Evolutionary conservation across 306 rosid genomes (phyloP), one percentile per base, ranked within the genome.

Genomic region (Biancaea sappan): DNA sequence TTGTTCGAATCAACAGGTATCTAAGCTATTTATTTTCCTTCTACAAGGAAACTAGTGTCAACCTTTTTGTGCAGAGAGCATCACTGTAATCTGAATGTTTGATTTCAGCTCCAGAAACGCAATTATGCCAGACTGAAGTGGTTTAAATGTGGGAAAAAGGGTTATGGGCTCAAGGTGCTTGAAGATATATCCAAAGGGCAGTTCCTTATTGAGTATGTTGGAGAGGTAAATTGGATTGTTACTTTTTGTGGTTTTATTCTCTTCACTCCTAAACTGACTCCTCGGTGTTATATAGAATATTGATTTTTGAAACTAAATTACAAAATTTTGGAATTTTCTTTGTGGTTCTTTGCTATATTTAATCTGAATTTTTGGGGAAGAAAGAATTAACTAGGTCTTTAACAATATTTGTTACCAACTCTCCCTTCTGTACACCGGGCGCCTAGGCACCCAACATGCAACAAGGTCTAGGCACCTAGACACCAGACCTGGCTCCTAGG

Each of bases 1-100:
- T 29, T 95, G 99, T 76, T 90, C 99, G 67, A 95, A 95, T 83
- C 99, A 90, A 75, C 98, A 95, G 98, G 99, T 95, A 77, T 75
- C 13, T 52, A 34, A 62, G 31, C 58, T 66, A 53, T 57, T 76
- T 65, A 19, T 57, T 77, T 41, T 65, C 35, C 14, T 24, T 52
- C 25, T 77, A 29, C 44, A 41, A 41, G 18, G 50, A 40, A 61
- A 43, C 14, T 32, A 32, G 31, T 70, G 71, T 58, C 25, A 60
- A 46, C 25, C 52, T 18, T 73, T 21, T 79, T 80, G 73, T 61
- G 34, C 29, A 44, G 75, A 58, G 73, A 59, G 52, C 24, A 60
- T 88, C 86, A 73, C 37, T 81, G 74, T 66, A 41, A 62, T 71
- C 50, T 60, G 65, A 79, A 41, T 69, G 56, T 80, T 76, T 68